Evolutionary conservation across 2,329 filamentous ascomycete genomes (phyloP).

Genomic region (Pseudohalonectria lignicola): DNA sequence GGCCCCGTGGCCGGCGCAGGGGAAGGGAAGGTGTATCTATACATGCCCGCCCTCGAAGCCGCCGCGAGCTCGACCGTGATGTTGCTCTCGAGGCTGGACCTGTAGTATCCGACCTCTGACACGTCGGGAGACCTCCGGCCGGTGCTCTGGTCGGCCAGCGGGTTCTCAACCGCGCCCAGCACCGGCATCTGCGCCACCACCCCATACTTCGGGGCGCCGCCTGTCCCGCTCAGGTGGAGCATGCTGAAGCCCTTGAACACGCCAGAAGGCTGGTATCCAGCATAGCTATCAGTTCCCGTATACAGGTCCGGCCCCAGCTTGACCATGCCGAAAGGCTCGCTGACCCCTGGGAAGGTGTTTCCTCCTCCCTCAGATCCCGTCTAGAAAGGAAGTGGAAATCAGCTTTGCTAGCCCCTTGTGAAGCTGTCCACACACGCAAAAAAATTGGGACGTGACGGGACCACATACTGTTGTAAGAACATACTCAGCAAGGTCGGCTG

Average conservation of each 20-base stretch:
- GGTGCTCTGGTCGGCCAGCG: conserved; percentile 43
- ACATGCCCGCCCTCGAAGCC: conserved; percentile 44
- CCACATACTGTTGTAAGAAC: conserved; percentile 17
- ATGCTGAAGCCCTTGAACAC: conserved; percentile 50
- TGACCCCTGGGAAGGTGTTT: conserved; percentile 39
- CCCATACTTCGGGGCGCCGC: conserved; percentile 60
- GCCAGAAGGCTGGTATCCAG: conserved; percentile 36
- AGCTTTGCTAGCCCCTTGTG: not conserved
- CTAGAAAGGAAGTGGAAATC: conserved; percentile 17
- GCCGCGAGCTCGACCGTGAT: conserved; percentile 47
- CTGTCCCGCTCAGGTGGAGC: conserved; percentile 57
- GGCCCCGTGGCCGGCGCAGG: conserved; percentile 21
- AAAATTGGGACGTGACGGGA: not conserved
- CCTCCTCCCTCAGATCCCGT: conserved; percentile 32
- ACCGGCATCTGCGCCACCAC: conserved; percentile 50
- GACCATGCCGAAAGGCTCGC: conserved; percentile 33
- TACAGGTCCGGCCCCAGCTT: conserved; percentile 39
- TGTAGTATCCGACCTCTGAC: conserved; percentile 51
- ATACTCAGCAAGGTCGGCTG: conserved; percentile 18
- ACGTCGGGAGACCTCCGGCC: conserved; percentile 37
- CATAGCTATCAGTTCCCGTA: conserved; percentile 39
- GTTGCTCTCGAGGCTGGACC: conserved; percentile 40
- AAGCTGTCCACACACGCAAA: not conserved
- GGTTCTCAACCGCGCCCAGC: conserved; percentile 36
- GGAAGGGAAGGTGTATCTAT: conserved; percentile 42